Base-by-base conservation (phyloP, 108 stramenopile genomes). In the Parmales sp. region DNA sequence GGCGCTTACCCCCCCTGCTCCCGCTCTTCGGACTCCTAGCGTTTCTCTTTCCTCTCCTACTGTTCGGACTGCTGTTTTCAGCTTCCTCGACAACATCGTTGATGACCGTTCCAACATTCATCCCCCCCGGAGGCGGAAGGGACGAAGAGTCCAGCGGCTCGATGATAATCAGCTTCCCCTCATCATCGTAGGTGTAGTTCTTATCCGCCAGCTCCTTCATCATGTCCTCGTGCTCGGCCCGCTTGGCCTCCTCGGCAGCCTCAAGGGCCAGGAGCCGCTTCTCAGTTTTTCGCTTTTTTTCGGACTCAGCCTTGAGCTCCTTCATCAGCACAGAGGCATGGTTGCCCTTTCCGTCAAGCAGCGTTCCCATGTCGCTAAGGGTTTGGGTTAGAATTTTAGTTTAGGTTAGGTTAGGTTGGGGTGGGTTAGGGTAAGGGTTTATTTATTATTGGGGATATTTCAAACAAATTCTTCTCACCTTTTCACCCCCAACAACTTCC, bases 261-360 rank as follows among this genome's bases (percentile, higher is more conserved):
- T 60, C 54, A 0, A 43, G 41, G 11, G 41, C 7, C 7, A 13
- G 11, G 41, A 43, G 41, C 41, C 41, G 41, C 41, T 43, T 13
- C 41, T 43, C 41, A 43, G 13, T 8, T 43, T 8, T 13, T 43
- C 13, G 41, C 20, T 19, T 50, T 31, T 28, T 5, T 20, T 60
- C 54, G 2, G 26, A 13, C 31, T 60, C 54, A 16, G 20, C 20
- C 54, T 60, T 60, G 54, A 60, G 54, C 26, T 28, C 54, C 54
- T 20, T 60, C 26, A 60, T 28, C 26, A 60, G 16, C 16, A 34
- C 54, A 1, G 13, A 28, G 3, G 26, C n/a, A 31, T 34, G 13
- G 31, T 60, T 28, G 11, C 54, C 54, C 16, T 60, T 60, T 5
- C 54, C 54, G 54, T 60, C 54, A 28, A 60, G 29, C 29, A 60